phyloP scores from a whole-genome alignment of 2,329 filamentous ascomycete genomes.

The Paraphoma sp. region DNA sequence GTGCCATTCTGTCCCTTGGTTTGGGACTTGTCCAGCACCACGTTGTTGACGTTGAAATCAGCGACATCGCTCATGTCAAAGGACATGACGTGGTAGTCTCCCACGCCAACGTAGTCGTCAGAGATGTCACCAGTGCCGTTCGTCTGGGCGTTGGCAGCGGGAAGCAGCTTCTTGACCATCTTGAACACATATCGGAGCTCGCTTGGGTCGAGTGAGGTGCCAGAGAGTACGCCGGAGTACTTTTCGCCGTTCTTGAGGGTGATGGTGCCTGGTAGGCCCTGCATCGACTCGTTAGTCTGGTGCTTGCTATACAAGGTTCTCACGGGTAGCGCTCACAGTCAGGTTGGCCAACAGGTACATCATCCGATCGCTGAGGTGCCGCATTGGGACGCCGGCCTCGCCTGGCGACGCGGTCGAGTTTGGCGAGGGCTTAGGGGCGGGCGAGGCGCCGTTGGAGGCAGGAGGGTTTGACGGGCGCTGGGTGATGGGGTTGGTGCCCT shows the following conservation, averaged over 20 bases:
- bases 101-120: slow-evolving; percentile 55
- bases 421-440: slow-evolving; percentile 50
- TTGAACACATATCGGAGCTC: slow-evolving; percentile 66
- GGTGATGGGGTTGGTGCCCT: slow-evolving; percentile 67
- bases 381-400: slow-evolving; percentile 62
- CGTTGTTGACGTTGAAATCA: slow-evolving; percentile 62
- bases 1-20: slow-evolving; percentile 61
- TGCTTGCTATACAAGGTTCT: not conserved
- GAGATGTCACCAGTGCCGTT: slow-evolving; percentile 54
- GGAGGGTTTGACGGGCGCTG: slow-evolving; percentile 58
- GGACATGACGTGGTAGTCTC: slow-evolving; percentile 61
- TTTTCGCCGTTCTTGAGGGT: slow-evolving; percentile 67
- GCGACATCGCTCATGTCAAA: slow-evolving; percentile 68
- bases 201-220: slow-evolving; percentile 58
- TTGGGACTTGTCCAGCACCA: slow-evolving; percentile 59
- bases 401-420: slow-evolving; percentile 45
- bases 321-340: slow-evolving; percentile 56
- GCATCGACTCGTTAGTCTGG: slow-evolving; percentile 17
- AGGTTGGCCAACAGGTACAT: slow-evolving; percentile 65
- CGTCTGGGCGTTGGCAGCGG: slow-evolving; percentile 48
- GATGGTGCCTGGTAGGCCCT: slow-evolving; percentile 64
- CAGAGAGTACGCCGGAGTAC: slow-evolving; percentile 67
- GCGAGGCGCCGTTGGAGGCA: slow-evolving; percentile 62
- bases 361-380: slow-evolving; percentile 66
- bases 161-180: slow-evolving; percentile 65